Base-by-base conservation (phyloP, 305 asterid genomes). In the Fraxinus latifolia region DNA sequence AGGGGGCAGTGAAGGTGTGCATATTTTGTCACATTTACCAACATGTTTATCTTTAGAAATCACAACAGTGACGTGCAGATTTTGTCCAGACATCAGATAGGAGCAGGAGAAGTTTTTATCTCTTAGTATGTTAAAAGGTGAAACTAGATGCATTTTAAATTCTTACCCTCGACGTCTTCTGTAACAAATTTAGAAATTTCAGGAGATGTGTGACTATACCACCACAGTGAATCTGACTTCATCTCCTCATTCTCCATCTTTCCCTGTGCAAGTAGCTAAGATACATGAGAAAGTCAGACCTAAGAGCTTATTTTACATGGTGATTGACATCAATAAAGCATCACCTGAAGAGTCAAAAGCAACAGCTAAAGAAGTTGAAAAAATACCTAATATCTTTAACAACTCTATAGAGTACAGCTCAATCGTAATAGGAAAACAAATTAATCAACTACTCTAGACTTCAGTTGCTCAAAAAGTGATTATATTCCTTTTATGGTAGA, bases 111-210 rank as follows among this genome's bases (percentile, higher is more conserved):
- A 80, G 36, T 34, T 15, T 23, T 34, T 50, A 60, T 21, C 47
- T 34, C 68, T 34, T 29, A 3, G 32, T 5, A 23, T 23, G 5
- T 29, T 31, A 50, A 39, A 79, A 5, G 33, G 53, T 6, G n/a
- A 36, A 1, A 29, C 6, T n/a, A 70, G 34, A 32, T 29, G 32
- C 74, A 1, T 47, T 3, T 77, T 7, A 39, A 19, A 67, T 50
- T 12, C 89, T 83, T 80, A 93, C 97, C 91, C 77, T 85, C 83
- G 79, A 90, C 83, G 84, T 90, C 88, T 83, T 88, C 91, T 5
- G 89, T 88, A 33, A 87, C 80, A 91, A 90, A 89, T 42, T 85
- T 85, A 6, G 91, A 79, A 39, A 86, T 83, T 23, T 71, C 80
- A 37, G 80, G 19, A 79, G 65, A 21, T 65, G 77, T 76, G 65